Percentiles rank a stretch among this genome's conserved stretches.
These are phyloP conservation scores for Scheffersomyces titani DNA, from an alignment of 1,139 yeast species.

Conservation along the genomic window DNA sequence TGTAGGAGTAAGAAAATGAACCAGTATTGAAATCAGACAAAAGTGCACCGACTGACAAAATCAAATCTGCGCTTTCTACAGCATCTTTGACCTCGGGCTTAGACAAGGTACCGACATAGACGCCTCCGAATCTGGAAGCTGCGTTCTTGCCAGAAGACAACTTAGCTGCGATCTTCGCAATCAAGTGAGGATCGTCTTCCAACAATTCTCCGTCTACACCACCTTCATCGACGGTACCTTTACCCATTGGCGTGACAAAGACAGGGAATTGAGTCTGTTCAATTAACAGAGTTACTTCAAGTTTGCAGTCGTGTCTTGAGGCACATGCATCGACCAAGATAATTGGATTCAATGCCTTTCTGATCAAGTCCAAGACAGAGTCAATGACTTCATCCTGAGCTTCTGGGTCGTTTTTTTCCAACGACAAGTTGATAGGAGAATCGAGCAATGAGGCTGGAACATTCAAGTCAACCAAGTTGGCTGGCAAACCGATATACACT, in stretches of 20 bases:
- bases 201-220: constrained; percentile 31
- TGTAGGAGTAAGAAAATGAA: constrained; percentile 79
- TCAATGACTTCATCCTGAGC: constrained; percentile 75
- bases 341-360: constrained; percentile 64
- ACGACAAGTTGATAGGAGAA: constrained; percentile 63
- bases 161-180: constrained; percentile 25
- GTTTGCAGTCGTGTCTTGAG: constrained; percentile 68
- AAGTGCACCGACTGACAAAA: constrained; percentile 78
- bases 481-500: constrained; percentile 80
- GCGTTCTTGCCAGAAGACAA: constrained; percentile 28
- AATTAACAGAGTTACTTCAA: constrained; percentile 63
- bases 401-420: constrained; percentile 64
- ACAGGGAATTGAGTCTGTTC: constrained; percentile 78
- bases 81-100: constrained; percentile 73
- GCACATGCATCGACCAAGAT: constrained; percentile 89
- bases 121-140: constrained; percentile 80
- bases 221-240: constrained; percentile 73
- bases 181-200: constrained; percentile 28
- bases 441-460: constrained; percentile 59
- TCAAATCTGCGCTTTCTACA: constrained; percentile 76
- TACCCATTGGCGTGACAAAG: constrained; percentile 90
- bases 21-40: constrained; percentile 90
- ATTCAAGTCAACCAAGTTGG: constrained; percentile 69
- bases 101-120: constrained; percentile 79
- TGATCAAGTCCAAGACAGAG: constrained; percentile 52